Evolutionary conservation across 495 filamentous ascomycete species (phyloP).

Genomic region (Arthonia radiata): DNA sequence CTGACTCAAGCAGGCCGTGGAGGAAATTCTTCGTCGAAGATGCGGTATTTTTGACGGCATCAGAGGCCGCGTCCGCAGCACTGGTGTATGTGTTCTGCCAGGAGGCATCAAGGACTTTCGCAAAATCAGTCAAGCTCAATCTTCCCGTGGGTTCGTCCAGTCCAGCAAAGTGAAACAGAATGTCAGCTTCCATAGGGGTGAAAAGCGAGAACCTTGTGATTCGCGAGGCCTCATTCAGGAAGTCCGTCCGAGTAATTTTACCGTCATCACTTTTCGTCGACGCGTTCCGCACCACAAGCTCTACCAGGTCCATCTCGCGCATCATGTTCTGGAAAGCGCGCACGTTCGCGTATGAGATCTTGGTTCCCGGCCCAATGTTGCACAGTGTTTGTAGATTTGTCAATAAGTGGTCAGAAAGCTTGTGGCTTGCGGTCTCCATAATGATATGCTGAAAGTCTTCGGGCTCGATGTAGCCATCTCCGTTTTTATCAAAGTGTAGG

Average conservation of each 20-base stretch:
- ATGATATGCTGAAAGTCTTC: slow-evolving; percentile 95
- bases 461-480: slow-evolving; percentile 92
- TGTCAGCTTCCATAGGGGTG: slow-evolving; percentile 97
- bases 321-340: slow-evolving; percentile 94
- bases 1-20: slow-evolving; percentile 44
- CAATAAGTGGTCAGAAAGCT: slow-evolving; percentile 90
- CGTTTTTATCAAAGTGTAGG: slow-evolving; percentile 69
- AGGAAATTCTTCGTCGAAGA: slow-evolving; percentile 27
- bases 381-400: slow-evolving; percentile 81
- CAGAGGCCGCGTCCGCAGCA: slow-evolving; percentile 17
- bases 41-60: slow-evolving; percentile 19
- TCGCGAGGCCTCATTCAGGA: slow-evolving; percentile 77
- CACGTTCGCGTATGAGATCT: slow-evolving; percentile 93
- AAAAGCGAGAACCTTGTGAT: slow-evolving; percentile 82
- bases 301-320: slow-evolving; percentile 90
- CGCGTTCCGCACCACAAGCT: slow-evolving; percentile 70
- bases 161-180: slow-evolving; percentile 93
- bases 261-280: slow-evolving; percentile 63
- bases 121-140: slow-evolving; percentile 63
- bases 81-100: slow-evolving; percentile 42
- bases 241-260: slow-evolving; percentile 81
- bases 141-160: slow-evolving; percentile 69
- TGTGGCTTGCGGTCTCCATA: slow-evolving; percentile 75
- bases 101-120: slow-evolving; percentile 79
- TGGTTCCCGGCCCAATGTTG: slow-evolving; percentile 77